These are phyloP conservation scores for Misopates orontium DNA, from an alignment of 257 asterid species.

Conservation along the genomic window DNA sequence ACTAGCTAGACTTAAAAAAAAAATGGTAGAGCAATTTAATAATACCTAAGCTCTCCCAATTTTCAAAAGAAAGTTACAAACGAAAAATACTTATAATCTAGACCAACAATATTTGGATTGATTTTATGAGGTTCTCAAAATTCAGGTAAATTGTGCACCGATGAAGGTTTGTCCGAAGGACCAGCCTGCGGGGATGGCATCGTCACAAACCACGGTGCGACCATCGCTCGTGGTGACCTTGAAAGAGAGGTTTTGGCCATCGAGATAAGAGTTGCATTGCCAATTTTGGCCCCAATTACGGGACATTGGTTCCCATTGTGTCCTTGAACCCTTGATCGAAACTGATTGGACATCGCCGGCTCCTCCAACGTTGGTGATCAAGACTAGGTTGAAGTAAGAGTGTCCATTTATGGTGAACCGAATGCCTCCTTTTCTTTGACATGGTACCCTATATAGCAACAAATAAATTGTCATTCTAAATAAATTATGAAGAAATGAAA, in stretches of 20 bases:
- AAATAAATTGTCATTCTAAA: too few species aligned
- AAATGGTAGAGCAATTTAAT: too few species aligned
- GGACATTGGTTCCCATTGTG: conserved; percentile 2
- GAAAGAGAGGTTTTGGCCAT: conserved; percentile 10
- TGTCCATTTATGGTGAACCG: conserved; percentile 15
- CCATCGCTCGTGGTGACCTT: conserved; percentile 8
- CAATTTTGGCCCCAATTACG: conserved; percentile 13
- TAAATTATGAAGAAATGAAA: too few species aligned
- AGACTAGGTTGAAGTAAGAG: conserved; percentile 6
- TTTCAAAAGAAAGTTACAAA: too few species aligned
- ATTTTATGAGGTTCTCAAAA: too few species aligned
- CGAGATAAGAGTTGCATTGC: conserved; percentile 12
- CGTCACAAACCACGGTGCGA: background rate
- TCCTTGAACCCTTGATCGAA: background rate
- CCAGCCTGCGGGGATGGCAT: background rate
- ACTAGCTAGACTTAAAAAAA: too few species aligned
- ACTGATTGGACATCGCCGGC: conserved; percentile 9
- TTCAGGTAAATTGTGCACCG: conserved; percentile 20
- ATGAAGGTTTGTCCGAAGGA: conserved; percentile 3
- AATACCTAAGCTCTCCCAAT: too few species aligned
- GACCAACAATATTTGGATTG: too few species aligned
- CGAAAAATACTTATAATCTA: too few species aligned
- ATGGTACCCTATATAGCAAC: background rate
- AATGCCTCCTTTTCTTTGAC: conserved; percentile 4
- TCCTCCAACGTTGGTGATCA: conserved; percentile 9